Percentiles rank a stretch among this genome's conserved stretches.
Conservation (phyloP, 2,329 filamentous ascomycete genomes). For the Diaporthe nobilis region DNA sequence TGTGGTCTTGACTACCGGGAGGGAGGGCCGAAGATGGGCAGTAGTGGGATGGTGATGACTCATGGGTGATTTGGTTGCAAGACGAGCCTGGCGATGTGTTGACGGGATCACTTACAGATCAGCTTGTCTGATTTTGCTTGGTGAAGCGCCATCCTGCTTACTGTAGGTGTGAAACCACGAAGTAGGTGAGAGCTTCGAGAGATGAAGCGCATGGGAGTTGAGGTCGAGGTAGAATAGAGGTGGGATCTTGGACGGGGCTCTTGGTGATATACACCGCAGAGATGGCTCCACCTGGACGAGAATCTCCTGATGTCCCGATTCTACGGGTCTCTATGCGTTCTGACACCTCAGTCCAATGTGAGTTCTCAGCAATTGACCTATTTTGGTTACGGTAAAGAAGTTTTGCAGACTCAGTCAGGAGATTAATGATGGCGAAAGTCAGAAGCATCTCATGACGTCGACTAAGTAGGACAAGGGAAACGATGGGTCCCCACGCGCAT, state of each 20-base stretch:
- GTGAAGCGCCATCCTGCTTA: constrained; percentile 61
- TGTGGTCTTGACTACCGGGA: too few relatives aligned
- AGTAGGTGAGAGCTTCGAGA: constrained; percentile 6
- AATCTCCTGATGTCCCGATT: background rate
- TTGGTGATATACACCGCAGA: constrained; percentile 9
- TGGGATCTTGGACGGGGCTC: background rate
- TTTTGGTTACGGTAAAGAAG: too few relatives aligned
- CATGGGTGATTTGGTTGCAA: background rate
- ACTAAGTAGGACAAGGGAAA: background rate
- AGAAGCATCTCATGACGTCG: constrained; percentile 35
- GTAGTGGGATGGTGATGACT: constrained; percentile 28
- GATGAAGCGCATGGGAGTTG: constrained; percentile 20
- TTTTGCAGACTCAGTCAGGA: background rate
- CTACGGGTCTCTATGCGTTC: constrained; percentile 9
- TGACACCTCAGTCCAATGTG: background rate
- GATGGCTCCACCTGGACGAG: background rate
- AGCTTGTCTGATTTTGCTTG: constrained; percentile 59
- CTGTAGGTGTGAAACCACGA: constrained; percentile 27
- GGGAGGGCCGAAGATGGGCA: background rate
- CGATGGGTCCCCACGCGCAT: background rate
- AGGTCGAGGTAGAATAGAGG: background rate
- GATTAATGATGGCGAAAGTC: background rate
- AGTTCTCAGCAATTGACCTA: background rate
- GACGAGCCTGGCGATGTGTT: background rate
- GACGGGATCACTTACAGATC: constrained; percentile 58